Percentiles rank a stretch among this genome's conserved stretches.
These are phyloP conservation scores for Drechslera avenae DNA, from an alignment of 2,329 filamentous ascomycete species.

Conservation along the genomic window DNA sequence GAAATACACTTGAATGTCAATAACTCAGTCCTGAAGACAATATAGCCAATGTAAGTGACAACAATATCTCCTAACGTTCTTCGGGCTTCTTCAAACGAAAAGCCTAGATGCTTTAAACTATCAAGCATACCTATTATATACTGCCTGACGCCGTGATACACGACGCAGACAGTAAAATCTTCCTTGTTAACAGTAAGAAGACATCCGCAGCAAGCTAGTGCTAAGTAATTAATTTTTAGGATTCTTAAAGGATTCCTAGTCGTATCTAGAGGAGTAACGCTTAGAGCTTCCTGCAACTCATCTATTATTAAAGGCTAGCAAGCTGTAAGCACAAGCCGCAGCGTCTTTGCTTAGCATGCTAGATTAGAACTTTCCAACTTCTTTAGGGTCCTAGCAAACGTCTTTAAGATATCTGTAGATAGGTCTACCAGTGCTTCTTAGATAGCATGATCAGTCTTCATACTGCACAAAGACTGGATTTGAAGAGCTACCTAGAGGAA, in stretches of 20 bases:
- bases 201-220: slow-evolving; percentile 30
- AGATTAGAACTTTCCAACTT: slow-evolving; percentile 7
- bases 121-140: slow-evolving; percentile 17
- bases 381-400: slow-evolving; percentile 4
- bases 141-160: slow-evolving; percentile 30
- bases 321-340: slow-evolving; percentile 43
- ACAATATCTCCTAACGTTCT: slow-evolving; percentile 21
- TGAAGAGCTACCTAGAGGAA: slow-evolving; percentile 35
- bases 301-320: slow-evolving; percentile 37
- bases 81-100: slow-evolving; percentile 10
- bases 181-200: slow-evolving; percentile 32
- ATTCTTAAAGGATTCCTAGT: slow-evolving; percentile 18
- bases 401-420: slow-evolving; percentile 25
- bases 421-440: slow-evolving; percentile 28
- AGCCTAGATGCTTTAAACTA: neutral
- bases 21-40: slow-evolving; percentile 25
- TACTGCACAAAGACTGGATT: slow-evolving; percentile 34
- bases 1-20: slow-evolving; percentile 6
- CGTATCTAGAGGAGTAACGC: slow-evolving; percentile 42
- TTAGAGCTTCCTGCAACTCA: slow-evolving; percentile 50
- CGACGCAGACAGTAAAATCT: slow-evolving; percentile 25
- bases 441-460: slow-evolving; percentile 48
- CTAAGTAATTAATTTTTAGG: slow-evolving; percentile 23
- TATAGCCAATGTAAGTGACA: slow-evolving; percentile 31
- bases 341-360: slow-evolving; percentile 25